Evolutionary conservation across 192 early-diverging fungal genomes (phyloP).

Genomic region (Entrophospora sp.): DNA sequence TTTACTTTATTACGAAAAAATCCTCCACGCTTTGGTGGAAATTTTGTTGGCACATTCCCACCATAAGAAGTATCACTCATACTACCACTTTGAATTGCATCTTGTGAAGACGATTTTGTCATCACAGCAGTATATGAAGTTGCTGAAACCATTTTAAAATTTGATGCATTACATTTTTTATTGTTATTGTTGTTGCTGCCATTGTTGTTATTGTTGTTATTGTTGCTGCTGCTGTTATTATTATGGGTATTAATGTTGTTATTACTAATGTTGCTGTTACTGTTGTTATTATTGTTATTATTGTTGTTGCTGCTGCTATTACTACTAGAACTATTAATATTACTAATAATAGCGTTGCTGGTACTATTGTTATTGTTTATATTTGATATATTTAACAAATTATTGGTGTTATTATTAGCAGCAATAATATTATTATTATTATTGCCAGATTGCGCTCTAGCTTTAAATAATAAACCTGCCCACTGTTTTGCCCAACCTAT

Average conservation of each 20-base stretch:
- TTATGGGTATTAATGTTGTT: too few relatives aligned
- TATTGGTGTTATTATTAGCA: slow-evolving; percentile 14
- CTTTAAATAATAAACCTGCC: slow-evolving; percentile 37
- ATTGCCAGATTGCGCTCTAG: too few relatives aligned
- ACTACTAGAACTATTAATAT: too few relatives aligned
- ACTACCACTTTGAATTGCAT: slow-evolving; percentile 18
- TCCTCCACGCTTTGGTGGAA: neutral
- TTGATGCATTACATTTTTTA: neutral
- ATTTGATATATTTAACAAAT: too few relatives aligned
- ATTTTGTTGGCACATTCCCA: neutral
- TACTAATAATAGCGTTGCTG: too few relatives aligned
- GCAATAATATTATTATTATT: too few relatives aligned
- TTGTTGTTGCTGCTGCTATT: too few relatives aligned
- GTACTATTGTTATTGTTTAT: too few relatives aligned
- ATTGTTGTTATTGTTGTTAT: neutral
- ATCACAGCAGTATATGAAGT: neutral
- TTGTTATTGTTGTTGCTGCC: neutral
- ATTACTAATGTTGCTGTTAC: too few relatives aligned
- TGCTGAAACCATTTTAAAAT: neutral
- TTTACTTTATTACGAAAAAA: slow-evolving; percentile 10
- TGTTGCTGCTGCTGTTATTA: too few relatives aligned
- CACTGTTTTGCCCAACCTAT: slow-evolving; percentile 46
- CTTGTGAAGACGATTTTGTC: neutral
- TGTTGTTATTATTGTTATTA: too few relatives aligned
- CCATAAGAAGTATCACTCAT: slow-evolving; percentile 17